Conservation (phyloP, 2,329 filamentous ascomycete genomes). For the Beauveria australis region DNA sequence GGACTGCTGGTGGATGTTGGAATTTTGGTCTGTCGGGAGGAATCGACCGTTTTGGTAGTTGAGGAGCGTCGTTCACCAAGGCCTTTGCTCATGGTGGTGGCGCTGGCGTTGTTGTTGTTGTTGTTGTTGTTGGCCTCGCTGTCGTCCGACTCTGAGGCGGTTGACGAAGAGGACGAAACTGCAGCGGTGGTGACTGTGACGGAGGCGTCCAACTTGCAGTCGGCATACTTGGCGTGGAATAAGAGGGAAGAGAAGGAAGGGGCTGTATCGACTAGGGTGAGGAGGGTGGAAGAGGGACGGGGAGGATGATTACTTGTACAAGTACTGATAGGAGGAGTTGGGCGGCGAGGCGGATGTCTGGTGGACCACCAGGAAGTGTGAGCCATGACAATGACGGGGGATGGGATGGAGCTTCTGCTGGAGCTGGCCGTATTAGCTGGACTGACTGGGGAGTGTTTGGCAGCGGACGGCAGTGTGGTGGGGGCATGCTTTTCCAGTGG, state of each 20-base stretch:
- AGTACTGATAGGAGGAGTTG: background rate
- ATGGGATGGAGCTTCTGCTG: background rate
- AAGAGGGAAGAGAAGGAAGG: background rate
- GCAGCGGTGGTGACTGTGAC: conserved; percentile 3
- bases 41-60: background rate
- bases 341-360: background rate
- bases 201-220: conserved; percentile 9
- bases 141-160: background rate
- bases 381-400: background rate
- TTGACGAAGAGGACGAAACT: background rate
- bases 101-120: background rate
- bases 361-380: conserved; percentile 2
- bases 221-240: conserved; percentile 13
- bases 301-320: background rate
- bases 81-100: conserved; percentile 10
- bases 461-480: background rate
- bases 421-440: background rate
- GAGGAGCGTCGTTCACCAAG: conserved; percentile 1
- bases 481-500: background rate
- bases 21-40: background rate
- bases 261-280: background rate
- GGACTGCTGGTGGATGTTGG: background rate
- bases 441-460: background rate
- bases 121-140: background rate
- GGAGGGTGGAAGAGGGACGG: background rate